These are phyloP conservation scores for Volvox reticuliferus DNA, from an alignment of 139 green algal genomes.

Conservation along the genomic window DNA sequence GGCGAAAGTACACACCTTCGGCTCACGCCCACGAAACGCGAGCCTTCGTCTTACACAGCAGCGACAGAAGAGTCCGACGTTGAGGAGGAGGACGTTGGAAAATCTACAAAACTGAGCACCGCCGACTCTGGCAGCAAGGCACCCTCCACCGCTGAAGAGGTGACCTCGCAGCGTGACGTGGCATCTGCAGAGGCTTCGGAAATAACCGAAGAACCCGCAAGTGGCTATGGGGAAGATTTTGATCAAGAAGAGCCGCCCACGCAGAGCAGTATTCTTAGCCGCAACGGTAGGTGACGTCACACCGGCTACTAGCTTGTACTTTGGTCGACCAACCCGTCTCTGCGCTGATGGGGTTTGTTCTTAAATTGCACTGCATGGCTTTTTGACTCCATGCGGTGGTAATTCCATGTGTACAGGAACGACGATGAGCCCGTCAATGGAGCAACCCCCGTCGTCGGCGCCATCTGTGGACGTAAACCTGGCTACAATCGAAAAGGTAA, in stretches of 20 bases:
- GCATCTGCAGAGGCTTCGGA: background rate
- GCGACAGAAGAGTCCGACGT: background rate
- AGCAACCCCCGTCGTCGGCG: background rate
- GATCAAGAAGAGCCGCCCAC: background rate
- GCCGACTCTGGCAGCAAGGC: background rate
- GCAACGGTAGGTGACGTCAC: background rate
- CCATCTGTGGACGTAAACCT: background rate
- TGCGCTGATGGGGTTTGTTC: too few relatives aligned
- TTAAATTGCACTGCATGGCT: too few relatives aligned
- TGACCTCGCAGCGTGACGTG: background rate
- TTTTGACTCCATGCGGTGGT: too few relatives aligned
- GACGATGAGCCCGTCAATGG: background rate
- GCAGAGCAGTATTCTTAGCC: background rate
- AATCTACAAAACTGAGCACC: too few relatives aligned
- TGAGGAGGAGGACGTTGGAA: background rate
- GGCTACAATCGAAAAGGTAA: background rate
- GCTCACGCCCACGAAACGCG: background rate
- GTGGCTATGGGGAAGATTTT: background rate
- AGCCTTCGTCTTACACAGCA: background rate
- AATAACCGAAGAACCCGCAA: background rate
- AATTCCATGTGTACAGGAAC: background rate
- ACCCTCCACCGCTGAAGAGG: background rate
- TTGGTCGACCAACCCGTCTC: too few relatives aligned
- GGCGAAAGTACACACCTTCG: background rate
- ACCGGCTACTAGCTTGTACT: too few relatives aligned